A percentile compares a stretch with the other conserved stretches of the same genome.
Evolutionary conservation across 2,329 filamentous ascomycete species (phyloP).

Genomic region (Verticillium isaacii): DNA sequence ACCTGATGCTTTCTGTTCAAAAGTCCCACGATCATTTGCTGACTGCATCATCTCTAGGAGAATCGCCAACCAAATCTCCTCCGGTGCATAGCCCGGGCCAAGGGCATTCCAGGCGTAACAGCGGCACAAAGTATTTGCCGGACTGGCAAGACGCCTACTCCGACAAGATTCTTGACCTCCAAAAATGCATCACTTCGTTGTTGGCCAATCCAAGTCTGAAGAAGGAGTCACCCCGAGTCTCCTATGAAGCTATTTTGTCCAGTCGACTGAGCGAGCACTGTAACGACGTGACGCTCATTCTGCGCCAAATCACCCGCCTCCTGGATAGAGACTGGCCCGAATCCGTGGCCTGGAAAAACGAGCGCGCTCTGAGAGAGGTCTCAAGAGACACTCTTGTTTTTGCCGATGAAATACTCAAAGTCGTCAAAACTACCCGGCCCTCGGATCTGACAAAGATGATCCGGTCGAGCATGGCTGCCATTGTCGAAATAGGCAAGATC

Average conservation of each 20-base stretch:
- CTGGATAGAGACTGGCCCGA: not conserved
- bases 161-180: not conserved
- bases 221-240: not conserved
- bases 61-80: not conserved
- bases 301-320: conserved; percentile 2
- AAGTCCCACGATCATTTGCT: not conserved
- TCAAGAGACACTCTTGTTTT: not conserved
- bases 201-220: not conserved
- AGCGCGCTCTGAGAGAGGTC: not conserved
- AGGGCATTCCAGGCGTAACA: not conserved
- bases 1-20: not conserved
- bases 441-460: not conserved
- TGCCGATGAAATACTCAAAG: not conserved
- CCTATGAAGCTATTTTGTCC: not conserved
- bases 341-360: not conserved
- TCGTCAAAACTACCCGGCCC: not conserved
- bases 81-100: not conserved
- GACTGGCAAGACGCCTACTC: not conserved
- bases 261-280: conserved; percentile 3
- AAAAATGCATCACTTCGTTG: not conserved
- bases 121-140: not conserved
- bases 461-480: not conserved
- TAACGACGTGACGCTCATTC: conserved; percentile 9
- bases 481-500: not conserved
- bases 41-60: not conserved